phyloP scores from a whole-genome alignment of 306 rosid genomes.

The Castanea sativa region DNA sequence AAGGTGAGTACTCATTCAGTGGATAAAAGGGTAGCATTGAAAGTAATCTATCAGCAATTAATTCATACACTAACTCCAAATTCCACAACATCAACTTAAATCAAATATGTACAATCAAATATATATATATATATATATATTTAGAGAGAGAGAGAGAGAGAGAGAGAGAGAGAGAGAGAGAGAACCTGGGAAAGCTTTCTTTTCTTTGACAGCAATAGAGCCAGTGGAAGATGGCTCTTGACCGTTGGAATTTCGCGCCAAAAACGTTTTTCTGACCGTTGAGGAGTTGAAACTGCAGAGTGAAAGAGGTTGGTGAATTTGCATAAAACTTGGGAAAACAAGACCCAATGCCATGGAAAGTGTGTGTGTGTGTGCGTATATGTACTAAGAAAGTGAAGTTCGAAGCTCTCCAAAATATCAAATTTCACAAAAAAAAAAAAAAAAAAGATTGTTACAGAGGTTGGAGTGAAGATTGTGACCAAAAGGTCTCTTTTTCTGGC shows the following conservation, averaged over 20 bases:
- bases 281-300: slow-evolving; percentile 12
- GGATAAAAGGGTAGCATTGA: background rate
- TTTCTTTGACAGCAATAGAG: slow-evolving; percentile 26
- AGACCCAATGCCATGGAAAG: slow-evolving; percentile 25
- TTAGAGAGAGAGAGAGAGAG: no score
- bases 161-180: background rate
- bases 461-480: background rate
- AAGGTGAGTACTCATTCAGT: background rate
- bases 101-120: background rate
- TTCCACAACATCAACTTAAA: background rate
- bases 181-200: slow-evolving; percentile 37
- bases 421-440: background rate
- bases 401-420: background rate
- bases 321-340: slow-evolving; percentile 18
- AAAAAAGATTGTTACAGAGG: background rate
- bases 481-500: background rate
- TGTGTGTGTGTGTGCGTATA: no score
- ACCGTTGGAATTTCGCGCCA: slow-evolving; percentile 41
- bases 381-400: background rate
- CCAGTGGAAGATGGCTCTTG: slow-evolving; percentile 33
- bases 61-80: background rate
- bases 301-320: slow-evolving; percentile 9
- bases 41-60: background rate
- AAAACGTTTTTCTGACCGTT: slow-evolving; percentile 24
- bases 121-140: no score